phyloP scores from a whole-genome alignment of 2,329 filamentous ascomycete species.

The Ophiostoma himal-ulmi region DNA sequence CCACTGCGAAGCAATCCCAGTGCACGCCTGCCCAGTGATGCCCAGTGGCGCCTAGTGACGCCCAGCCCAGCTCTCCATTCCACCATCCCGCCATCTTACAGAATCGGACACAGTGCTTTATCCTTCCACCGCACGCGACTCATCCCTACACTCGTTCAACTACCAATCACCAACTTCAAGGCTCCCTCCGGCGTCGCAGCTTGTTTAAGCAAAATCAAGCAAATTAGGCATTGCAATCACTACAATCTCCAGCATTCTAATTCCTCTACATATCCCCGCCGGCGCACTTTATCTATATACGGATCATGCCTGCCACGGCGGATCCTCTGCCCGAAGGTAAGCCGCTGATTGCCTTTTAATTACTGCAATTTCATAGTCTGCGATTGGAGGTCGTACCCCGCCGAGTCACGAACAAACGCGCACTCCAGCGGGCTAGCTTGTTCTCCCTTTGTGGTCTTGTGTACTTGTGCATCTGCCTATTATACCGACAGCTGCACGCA shows the following conservation, averaged over 20 bases:
- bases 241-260: neutral
- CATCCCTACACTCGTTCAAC: neutral
- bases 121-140: neutral
- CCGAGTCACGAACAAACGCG: slow-evolving; percentile 11
- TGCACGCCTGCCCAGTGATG: neutral
- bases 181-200: neutral
- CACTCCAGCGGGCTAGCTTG: neutral
- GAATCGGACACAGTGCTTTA: neutral
- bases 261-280: neutral
- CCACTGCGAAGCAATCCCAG: neutral
- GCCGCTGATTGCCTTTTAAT: slow-evolving; percentile 15
- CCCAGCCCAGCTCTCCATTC: neutral
- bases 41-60: neutral
- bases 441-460: neutral
- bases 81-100: neutral
- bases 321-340: slow-evolving; percentile 24
- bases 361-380: slow-evolving; percentile 17
- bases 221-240: neutral
- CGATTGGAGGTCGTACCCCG: neutral
- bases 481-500: neutral
- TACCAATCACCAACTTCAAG: neutral
- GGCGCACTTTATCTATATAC: neutral
- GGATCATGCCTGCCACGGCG: slow-evolving; percentile 22
- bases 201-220: neutral
- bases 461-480: neutral